Evolutionary conservation across 768 basidiomycete species (phyloP).

Genomic region (Lentinula boryana): DNA sequence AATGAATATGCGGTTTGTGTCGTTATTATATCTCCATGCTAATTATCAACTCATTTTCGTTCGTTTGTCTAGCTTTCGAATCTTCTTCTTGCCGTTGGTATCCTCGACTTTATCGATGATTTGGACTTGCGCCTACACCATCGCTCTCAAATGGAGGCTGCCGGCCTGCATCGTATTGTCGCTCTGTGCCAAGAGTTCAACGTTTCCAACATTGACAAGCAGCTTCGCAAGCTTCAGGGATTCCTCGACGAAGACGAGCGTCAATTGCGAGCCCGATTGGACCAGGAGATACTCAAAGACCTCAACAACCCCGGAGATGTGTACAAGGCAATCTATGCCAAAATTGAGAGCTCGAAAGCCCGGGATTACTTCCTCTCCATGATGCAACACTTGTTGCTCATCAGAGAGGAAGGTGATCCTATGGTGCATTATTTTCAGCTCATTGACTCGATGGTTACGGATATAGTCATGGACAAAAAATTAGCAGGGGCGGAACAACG

Average conservation of each 20-base stretch:
- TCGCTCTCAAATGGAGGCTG: slow-evolving; percentile 84
- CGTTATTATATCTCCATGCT: neutral
- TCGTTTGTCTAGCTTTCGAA: slow-evolving; percentile 51
- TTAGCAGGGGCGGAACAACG: slow-evolving; percentile 77
- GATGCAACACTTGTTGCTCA: slow-evolving; percentile 88
- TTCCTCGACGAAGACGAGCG: slow-evolving; percentile 72
- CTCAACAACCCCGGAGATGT: slow-evolving; percentile 82
- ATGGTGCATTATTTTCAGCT: slow-evolving; percentile 89
- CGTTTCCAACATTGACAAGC: slow-evolving; percentile 57
- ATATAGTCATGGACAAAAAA: slow-evolving; percentile 91
- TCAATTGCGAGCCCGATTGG: slow-evolving; percentile 64
- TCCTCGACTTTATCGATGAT: slow-evolving; percentile 65
- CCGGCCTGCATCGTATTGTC: slow-evolving; percentile 73
- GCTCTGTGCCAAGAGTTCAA: slow-evolving; percentile 62
- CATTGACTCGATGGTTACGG: slow-evolving; percentile 82
- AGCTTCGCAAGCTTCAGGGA: slow-evolving; percentile 54
- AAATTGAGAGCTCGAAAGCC: slow-evolving; percentile 73
- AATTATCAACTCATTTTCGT: slow-evolving; percentile 1
- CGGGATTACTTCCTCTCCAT: slow-evolving; percentile 86
- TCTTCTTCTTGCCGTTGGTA: slow-evolving; percentile 63
- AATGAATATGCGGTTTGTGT: slow-evolving; percentile 75
- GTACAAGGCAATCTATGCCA: slow-evolving; percentile 74
- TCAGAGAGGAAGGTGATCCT: slow-evolving; percentile 80
- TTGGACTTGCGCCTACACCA: slow-evolving; percentile 82
- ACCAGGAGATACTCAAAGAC: slow-evolving; percentile 70